A percentile compares a stretch with the other conserved stretches of the same genome.
These are phyloP conservation scores for Paramyrothecium sp. DNA, from an alignment of 2,329 filamentous ascomycete species.

Conservation along the genomic window DNA sequence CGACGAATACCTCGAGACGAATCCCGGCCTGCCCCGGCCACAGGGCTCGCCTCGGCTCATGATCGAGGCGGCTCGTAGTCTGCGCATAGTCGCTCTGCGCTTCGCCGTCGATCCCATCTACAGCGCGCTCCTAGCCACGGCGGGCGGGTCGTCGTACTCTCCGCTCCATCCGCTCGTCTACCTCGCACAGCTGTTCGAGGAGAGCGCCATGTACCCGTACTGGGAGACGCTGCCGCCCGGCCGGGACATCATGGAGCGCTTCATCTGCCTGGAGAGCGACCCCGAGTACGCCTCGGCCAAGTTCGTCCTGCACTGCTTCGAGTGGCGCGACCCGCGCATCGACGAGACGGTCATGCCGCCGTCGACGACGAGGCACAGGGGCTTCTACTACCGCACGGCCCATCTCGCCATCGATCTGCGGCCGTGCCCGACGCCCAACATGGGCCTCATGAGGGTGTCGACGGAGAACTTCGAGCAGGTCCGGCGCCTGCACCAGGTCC, in stretches of 20 bases:
- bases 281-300: slow-evolving; percentile 1
- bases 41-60: background rate
- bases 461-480: slow-evolving; percentile 2
- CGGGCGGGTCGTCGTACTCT: background rate
- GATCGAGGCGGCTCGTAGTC: background rate
- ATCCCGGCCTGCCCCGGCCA: background rate
- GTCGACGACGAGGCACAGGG: background rate
- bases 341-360: background rate
- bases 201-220: background rate
- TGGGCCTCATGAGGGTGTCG: background rate
- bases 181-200: slow-evolving; percentile 1
- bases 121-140: slow-evolving; percentile 1
- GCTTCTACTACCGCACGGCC: background rate
- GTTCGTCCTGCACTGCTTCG: slow-evolving; percentile 1
- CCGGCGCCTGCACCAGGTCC: background rate
- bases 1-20: background rate
- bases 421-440: background rate
- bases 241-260: background rate
- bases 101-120: slow-evolving; percentile 2
- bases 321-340: background rate
- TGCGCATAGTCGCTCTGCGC: background rate
- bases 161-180: background rate
- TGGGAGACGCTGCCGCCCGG: background rate
- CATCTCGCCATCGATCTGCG: background rate
- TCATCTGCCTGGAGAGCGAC: background rate